Conservation (phyloP, 352 stramenopile species). For the Pythium folliculosum region DNA sequence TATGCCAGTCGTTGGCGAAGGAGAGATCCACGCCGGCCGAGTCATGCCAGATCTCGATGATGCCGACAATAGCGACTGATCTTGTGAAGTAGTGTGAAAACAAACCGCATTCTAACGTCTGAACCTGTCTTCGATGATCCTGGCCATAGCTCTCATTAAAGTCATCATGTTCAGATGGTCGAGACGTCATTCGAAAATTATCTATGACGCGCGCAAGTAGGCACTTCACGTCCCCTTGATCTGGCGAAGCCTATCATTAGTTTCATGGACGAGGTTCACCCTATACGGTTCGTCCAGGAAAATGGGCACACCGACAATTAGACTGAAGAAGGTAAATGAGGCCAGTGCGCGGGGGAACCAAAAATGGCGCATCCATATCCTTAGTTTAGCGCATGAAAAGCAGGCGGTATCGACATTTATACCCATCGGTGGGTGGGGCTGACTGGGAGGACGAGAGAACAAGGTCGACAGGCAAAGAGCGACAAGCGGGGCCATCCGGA, state of each 20-base stretch:
- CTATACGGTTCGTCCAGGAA: not conserved
- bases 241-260: slow-evolving; percentile 1
- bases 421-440: not conserved
- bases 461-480: slow-evolving; percentile 18
- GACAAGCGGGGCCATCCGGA: not conserved
- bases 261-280: not conserved
- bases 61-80: slow-evolving; percentile 18
- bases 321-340: not conserved
- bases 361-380: not conserved
- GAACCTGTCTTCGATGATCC: not conserved
- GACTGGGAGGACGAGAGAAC: slow-evolving; percentile 21
- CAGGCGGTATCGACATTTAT: slow-evolving; percentile 9
- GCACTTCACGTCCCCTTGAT: not conserved
- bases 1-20: not conserved
- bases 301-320: slow-evolving; percentile 1
- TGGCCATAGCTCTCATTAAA: not conserved
- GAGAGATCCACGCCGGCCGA: slow-evolving; percentile 1
- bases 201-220: not conserved
- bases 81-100: not conserved
- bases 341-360: not conserved
- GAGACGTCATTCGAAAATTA: not conserved
- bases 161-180: not conserved
- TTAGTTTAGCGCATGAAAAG: slow-evolving; percentile 17
- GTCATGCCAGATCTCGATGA: slow-evolving; percentile 14
- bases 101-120: not conserved